Evolutionary conservation across 306 rosid genomes (phyloP), one percentile per base, ranked within the genome.

Genomic region (Nissolia schottii): DNA sequence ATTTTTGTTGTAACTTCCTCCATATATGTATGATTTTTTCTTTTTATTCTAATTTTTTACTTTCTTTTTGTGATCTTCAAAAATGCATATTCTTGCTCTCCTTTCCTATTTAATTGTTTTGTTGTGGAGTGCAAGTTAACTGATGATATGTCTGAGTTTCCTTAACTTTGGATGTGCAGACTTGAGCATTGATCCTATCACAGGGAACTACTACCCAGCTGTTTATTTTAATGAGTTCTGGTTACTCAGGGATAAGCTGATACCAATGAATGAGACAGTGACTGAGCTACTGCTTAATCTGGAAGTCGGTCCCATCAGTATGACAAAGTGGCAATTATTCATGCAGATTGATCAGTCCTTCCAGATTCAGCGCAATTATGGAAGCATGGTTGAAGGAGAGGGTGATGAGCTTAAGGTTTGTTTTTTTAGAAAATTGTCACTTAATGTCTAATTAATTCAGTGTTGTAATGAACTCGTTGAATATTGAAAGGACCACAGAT

Each of bases 361-460:
- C 81, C 97, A 94, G 84, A 82, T 94, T 80, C 98, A 94, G 76
- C 94, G 91, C 40, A 94, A 67, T 77, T 94, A 91, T 75, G 97
- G 97, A 71, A 94, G 97, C 92, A 94, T 94, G 99, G 27, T 89
- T 55, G 99, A 94, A 75, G 97, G 98, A 22, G 98, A 94, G 85
- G 97, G 92, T 73, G 98, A 94, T 76, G 95, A 94, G 77, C 88
- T 94, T 29, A 94, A 94, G 98, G 98, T 93, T 35, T 82, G 65
- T 43, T 63, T 23, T 62, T 71, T 23, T n/a, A 15, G 14, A 81
- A 32, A 53, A 8, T 69, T 63, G 23, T 58, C 71, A 38, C 67
- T 28, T 65, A 41, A 16, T 68, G 6, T 13, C 0, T 55, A 7
- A n/a, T 24, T 15, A 51, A 56, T 62, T 5, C 28, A 56, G 38